These are phyloP conservation scores for Malania oleifera DNA, from an alignment of 164 flowering plant species.

Conservation along the genomic window DNA sequence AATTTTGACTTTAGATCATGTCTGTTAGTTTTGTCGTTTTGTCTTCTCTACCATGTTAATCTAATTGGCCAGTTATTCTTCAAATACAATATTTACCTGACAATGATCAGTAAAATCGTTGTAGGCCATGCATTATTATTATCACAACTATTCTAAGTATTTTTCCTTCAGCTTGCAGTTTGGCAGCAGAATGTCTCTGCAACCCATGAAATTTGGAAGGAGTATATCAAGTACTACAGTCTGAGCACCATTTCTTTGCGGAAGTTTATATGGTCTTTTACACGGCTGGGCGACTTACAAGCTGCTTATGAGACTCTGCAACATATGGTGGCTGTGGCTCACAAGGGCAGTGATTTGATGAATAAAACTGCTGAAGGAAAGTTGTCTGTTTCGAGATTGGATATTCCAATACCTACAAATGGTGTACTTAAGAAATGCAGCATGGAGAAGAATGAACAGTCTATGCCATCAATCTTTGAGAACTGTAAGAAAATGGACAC, in stretches of 20 bases:
- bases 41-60: too few relatives aligned
- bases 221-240: slow-evolving; percentile 46
- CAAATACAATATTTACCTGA: too few relatives aligned
- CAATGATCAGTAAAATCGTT: too few relatives aligned
- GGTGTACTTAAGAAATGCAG: slow-evolving; percentile 10
- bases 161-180: slow-evolving; percentile 72
- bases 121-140: not conserved
- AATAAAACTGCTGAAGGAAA: slow-evolving; percentile 25
- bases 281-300: slow-evolving; percentile 57
- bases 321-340: slow-evolving; percentile 54
- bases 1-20: too few relatives aligned
- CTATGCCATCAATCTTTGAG: slow-evolving; percentile 7
- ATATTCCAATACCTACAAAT: slow-evolving; percentile 61
- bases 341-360: slow-evolving; percentile 23
- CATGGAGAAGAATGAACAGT: slow-evolving; percentile 15
- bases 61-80: too few relatives aligned
- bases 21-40: too few relatives aligned
- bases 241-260: slow-evolving; percentile 42
- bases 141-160: slow-evolving; percentile 12
- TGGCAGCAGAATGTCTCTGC: slow-evolving; percentile 51
- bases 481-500: slow-evolving; percentile 10
- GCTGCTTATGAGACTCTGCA: slow-evolving; percentile 67
- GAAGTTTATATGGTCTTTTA: slow-evolving; percentile 61
- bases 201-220: slow-evolving; percentile 67
- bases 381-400: slow-evolving; percentile 36